These are phyloP conservation scores for Umbelopsis vinacea DNA, from an alignment of 192 early-diverging fungal species.

Conservation along the genomic window DNA sequence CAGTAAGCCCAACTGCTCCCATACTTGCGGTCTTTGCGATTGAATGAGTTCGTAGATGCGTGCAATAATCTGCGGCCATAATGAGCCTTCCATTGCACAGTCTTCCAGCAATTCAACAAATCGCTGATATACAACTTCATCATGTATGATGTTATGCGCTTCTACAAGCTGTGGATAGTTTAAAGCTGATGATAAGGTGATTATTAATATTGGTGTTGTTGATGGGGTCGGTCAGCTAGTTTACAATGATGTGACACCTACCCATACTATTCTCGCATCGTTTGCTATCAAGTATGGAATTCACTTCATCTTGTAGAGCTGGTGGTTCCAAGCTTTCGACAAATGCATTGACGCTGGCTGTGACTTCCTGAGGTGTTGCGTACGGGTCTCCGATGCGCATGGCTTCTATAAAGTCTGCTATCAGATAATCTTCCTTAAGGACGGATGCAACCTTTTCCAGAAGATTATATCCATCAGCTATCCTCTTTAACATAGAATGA, in stretches of 20 bases:
- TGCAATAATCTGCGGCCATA: conserved; percentile 15
- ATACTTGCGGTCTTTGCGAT: conserved; percentile 11
- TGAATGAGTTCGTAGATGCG: conserved; percentile 25
- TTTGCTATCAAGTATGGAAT: neutral
- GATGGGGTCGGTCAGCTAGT: neutral
- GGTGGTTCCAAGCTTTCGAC: neutral
- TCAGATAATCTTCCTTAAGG: neutral
- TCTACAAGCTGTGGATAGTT: conserved; percentile 8
- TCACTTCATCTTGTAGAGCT: neutral
- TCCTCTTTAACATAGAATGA: conserved; percentile 14
- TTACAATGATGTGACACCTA: neutral
- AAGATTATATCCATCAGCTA: conserved; percentile 21
- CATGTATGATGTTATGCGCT: conserved; percentile 11
- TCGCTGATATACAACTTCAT: conserved; percentile 11
- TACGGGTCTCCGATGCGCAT: conserved; percentile 13
- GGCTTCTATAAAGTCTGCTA: conserved; percentile 17
- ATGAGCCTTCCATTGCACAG: conserved; percentile 4
- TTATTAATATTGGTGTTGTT: neutral
- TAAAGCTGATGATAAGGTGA: neutral
- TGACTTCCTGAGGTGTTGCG: conserved; percentile 17
- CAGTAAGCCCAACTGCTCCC: conserved; percentile 19
- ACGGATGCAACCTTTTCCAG: conserved; percentile 14
- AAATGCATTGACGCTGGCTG: conserved; percentile 5
- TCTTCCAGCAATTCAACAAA: conserved; percentile 21
- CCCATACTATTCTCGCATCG: conserved; percentile 5